Conservation (phyloP, 2,329 filamentous ascomycete genomes). For the Trichophyton simii region DNA sequence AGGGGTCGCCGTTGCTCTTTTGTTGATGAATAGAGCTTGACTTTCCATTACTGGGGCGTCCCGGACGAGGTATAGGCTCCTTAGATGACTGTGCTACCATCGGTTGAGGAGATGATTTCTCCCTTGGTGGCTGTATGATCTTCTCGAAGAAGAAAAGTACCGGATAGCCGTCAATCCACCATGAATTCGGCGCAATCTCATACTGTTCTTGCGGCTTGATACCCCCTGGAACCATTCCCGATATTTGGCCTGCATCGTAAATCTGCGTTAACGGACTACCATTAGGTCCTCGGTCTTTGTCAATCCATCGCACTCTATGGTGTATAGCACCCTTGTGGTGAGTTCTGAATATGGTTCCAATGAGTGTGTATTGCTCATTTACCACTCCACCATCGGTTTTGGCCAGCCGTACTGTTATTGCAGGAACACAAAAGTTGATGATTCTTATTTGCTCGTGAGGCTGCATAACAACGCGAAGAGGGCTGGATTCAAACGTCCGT, state of each 20-base stretch:
- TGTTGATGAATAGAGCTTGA: no score
- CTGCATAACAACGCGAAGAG: constrained; percentile 22
- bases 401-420: constrained; percentile 18
- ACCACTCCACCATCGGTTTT: constrained; percentile 12
- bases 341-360: constrained; percentile 26
- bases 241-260: constrained; percentile 22
- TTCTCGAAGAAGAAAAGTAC: constrained; percentile 27
- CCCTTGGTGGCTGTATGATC: constrained; percentile 5
- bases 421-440: constrained; percentile 17
- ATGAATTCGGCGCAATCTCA: constrained; percentile 18
- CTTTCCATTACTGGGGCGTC: neutral
- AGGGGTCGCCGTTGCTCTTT: neutral
- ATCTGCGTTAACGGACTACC: constrained; percentile 14
- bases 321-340: neutral
- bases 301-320: constrained; percentile 24
- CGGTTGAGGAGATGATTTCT: neutral
- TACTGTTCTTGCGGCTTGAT: constrained; percentile 10
- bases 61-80: no score
- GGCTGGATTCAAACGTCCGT: constrained; percentile 16
- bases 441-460: constrained; percentile 11
- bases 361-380: constrained; percentile 24
- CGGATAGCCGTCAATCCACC: constrained; percentile 16
- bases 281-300: constrained; percentile 19
- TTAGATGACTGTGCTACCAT: no score
- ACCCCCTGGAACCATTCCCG: constrained; percentile 21